These are phyloP conservation scores for Leptodontidium sp. DNA, from an alignment of 2,329 filamentous ascomycete genomes.

Conservation along the genomic window DNA sequence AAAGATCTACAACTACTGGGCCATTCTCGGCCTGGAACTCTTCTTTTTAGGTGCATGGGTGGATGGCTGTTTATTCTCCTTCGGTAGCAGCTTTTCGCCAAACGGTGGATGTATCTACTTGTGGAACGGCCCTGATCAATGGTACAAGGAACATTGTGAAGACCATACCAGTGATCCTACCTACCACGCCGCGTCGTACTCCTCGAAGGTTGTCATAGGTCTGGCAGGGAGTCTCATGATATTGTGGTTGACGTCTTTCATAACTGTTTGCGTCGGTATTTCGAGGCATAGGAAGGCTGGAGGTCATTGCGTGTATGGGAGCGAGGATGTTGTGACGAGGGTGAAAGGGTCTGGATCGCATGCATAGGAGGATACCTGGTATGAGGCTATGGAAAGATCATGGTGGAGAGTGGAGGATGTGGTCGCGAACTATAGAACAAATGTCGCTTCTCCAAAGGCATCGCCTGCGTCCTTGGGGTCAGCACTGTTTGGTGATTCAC, in stretches of 20 bases:
- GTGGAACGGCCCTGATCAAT: neutral
- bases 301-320: neutral
- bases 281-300: neutral
- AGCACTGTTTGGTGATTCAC: too few relatives aligned
- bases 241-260: neutral
- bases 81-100: neutral
- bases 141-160: neutral
- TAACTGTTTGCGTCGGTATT: neutral
- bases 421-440: too few relatives aligned
- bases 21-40: neutral
- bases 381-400: too few relatives aligned
- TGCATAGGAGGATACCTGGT: too few relatives aligned
- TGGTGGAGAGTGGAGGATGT: too few relatives aligned
- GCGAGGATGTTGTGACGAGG: too few relatives aligned
- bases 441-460: too few relatives aligned
- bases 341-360: too few relatives aligned
- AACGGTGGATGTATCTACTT: neutral
- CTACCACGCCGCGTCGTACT: neutral
- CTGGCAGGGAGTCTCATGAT: neutral
- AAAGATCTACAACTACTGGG: conserved; percentile 5
- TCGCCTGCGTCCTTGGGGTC: too few relatives aligned
- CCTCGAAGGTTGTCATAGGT: neutral
- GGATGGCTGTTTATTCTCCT: neutral
- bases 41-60: neutral
- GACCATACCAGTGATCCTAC: neutral